Evolutionary conservation across 1,139 yeast species (phyloP).

Genomic region (Nakaseomyces bracarensis): DNA sequence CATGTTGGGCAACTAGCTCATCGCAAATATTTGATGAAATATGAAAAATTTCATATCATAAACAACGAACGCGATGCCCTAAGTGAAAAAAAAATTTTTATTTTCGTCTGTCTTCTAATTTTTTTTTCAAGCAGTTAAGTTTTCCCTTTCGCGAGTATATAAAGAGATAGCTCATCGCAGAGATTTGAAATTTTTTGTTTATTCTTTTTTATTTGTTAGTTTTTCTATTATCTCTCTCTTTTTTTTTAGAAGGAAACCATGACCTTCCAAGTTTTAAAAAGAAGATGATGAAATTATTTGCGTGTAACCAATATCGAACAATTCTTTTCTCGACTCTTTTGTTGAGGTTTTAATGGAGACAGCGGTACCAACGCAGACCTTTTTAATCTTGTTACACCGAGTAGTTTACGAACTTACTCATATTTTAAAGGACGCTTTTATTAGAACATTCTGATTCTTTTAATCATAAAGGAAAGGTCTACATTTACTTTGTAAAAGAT

Average conservation of each 20-base stretch:
- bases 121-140: too few relatives aligned
- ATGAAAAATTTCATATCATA: background rate
- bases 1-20: background rate
- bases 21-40: background rate
- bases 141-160: too few relatives aligned
- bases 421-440: constrained; percentile 31
- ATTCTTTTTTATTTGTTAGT: background rate
- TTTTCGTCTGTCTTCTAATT: too few relatives aligned
- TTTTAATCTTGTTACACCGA: constrained; percentile 32
- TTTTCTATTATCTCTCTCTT: background rate
- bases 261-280: constrained; percentile 35
- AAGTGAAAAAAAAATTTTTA: too few relatives aligned
- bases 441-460: constrained; percentile 34
- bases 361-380: constrained; percentile 33
- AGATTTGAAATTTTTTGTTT: background rate
- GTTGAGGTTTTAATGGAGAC: constrained; percentile 33
- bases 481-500: too few relatives aligned
- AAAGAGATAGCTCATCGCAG: background rate
- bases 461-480: too few relatives aligned
- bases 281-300: constrained; percentile 33
- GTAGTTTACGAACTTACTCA: constrained; percentile 14
- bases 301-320: constrained; percentile 28
- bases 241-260: constrained; percentile 19
- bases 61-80: background rate
- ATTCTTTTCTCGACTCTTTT: constrained; percentile 25